Evolutionary conservation across 2,329 filamentous ascomycete genomes (phyloP).

Genomic region (Colletotrichum sp.): DNA sequence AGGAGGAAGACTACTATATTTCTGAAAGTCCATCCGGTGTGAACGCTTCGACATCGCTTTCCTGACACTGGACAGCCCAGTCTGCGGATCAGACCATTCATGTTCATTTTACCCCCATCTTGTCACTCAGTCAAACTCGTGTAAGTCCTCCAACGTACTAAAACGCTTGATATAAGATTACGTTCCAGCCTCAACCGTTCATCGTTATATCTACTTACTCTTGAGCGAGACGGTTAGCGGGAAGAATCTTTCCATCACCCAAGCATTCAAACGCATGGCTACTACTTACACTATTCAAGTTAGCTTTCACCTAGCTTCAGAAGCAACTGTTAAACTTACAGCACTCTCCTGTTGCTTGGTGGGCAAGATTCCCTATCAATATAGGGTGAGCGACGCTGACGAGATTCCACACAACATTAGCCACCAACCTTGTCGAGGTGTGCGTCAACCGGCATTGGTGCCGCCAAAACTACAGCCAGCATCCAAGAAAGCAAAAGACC

Average conservation of each 20-base stretch:
- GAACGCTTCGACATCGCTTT: neutral
- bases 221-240: neutral
- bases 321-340: neutral
- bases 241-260: neutral
- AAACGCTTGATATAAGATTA: neutral
- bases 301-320: neutral
- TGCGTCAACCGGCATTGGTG: neutral
- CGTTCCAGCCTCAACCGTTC: neutral
- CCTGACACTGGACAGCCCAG: neutral
- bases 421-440: neutral
- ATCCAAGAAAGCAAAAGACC: neutral
- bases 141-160: neutral
- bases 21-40: no score
- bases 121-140: neutral
- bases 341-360: neutral
- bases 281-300: neutral
- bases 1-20: neutral
- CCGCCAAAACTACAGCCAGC: neutral
- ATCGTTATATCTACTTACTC: neutral
- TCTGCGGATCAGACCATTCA: neutral
- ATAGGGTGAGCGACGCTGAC: neutral
- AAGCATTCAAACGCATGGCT: neutral
- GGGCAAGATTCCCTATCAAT: neutral
- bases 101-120: neutral
- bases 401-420: neutral